Conservation (phyloP, 345 rosid genomes). For the Punica granatum region DNA sequence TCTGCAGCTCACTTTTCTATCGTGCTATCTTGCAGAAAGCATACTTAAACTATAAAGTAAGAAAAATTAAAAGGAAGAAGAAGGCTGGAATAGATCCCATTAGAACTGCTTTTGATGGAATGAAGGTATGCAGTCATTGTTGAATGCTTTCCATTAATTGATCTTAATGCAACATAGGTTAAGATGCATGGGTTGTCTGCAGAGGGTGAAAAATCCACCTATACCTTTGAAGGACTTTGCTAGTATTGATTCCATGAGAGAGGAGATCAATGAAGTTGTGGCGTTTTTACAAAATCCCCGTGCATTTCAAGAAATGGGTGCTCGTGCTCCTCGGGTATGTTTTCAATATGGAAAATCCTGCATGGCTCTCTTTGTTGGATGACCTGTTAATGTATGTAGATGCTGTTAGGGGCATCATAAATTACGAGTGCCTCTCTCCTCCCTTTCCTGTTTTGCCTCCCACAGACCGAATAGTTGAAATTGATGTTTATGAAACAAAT, state of each 20-base stretch:
- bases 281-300: slow-evolving; percentile 88
- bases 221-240: slow-evolving; percentile 82
- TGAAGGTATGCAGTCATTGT: slow-evolving; percentile 48
- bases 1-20: slow-evolving; percentile 14
- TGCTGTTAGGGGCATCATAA: background rate
- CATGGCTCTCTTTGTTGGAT: background rate
- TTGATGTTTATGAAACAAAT: background rate
- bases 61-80: slow-evolving; percentile 50
- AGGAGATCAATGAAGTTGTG: slow-evolving; percentile 93
- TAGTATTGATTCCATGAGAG: slow-evolving; percentile 92
- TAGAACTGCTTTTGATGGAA: slow-evolving; percentile 72
- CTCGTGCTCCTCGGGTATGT: slow-evolving; percentile 88
- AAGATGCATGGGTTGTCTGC: slow-evolving; percentile 13
- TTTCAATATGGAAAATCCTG: background rate
- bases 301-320: slow-evolving; percentile 95
- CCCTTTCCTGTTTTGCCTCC: background rate
- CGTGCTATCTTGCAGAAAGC: slow-evolving; percentile 50
- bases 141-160: background rate
- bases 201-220: slow-evolving; percentile 96
- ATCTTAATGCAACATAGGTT: background rate
- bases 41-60: slow-evolving; percentile 46
- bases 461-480: background rate
- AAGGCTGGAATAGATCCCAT: slow-evolving; percentile 90
- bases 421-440: background rate
- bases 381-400: background rate